Evolutionary conservation across 805 yeast genomes (phyloP).

Genomic region (Cyberlindnera xylosilytica): DNA sequence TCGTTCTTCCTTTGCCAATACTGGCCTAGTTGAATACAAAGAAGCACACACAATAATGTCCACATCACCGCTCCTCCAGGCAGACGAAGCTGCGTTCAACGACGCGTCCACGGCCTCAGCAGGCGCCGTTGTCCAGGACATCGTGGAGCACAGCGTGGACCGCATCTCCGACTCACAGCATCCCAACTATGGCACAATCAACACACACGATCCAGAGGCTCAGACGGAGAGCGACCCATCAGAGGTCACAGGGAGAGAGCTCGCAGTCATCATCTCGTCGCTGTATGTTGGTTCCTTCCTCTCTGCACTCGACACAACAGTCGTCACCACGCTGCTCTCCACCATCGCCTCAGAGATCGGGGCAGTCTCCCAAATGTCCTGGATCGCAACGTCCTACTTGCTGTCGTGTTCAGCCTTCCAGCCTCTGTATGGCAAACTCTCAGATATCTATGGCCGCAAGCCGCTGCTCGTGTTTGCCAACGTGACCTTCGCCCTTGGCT

Average conservation of each 20-base stretch:
- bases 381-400: conserved; percentile 66
- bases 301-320: conserved; percentile 61
- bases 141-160: conserved; percentile 16
- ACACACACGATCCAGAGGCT: conserved; percentile 10
- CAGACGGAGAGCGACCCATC: not conserved
- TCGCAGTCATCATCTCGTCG: conserved; percentile 31
- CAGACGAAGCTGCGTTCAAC: conserved; percentile 16
- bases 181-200: conserved; percentile 16
- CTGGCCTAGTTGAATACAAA: no score
- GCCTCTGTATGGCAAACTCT: conserved; percentile 60
- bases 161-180: conserved; percentile 9
- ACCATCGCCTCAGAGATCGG: conserved; percentile 63
- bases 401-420: conserved; percentile 64
- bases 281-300: conserved; percentile 44
- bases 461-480: conserved; percentile 37
- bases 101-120: conserved; percentile 19
- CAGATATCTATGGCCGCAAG: conserved; percentile 65
- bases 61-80: conserved; percentile 12
- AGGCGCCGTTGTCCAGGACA: conserved; percentile 18
- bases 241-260: conserved; percentile 6
- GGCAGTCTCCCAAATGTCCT: conserved; percentile 57
- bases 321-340: conserved; percentile 59
- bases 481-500: conserved; percentile 40
- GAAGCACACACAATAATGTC: conserved; percentile 9
- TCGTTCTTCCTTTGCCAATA: no score